These are phyloP conservation scores for Mortierella antarctica DNA, from an alignment of 192 early-diverging fungal species.

Conservation along the genomic window DNA sequence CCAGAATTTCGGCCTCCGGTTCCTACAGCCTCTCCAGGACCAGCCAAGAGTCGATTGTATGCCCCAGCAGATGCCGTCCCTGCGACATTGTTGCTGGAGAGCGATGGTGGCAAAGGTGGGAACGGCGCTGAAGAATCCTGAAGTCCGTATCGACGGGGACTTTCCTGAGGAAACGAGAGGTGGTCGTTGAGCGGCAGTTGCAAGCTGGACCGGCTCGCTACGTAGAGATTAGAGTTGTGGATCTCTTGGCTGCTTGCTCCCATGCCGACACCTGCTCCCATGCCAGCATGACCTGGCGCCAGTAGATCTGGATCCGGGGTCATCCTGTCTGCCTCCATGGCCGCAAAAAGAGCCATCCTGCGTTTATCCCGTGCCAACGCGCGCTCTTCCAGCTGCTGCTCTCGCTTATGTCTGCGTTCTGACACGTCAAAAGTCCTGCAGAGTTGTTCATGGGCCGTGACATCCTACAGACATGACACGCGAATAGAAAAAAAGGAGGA, in stretches of 20 bases:
- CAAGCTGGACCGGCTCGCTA: conserved; percentile 37
- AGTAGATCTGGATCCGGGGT: conserved; percentile 25
- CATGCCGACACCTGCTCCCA: conserved; percentile 29
- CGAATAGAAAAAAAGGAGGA: neutral
- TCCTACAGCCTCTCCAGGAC: neutral
- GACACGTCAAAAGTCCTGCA: conserved; percentile 50
- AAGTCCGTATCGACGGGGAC: conserved; percentile 30
- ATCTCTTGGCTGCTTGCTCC: conserved; percentile 25
- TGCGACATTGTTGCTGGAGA: neutral
- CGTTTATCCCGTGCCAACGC: conserved; percentile 35
- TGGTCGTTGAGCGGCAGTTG: conserved; percentile 44
- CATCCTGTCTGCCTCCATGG: conserved; percentile 25
- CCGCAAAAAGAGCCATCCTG: conserved; percentile 13
- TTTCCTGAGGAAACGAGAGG: conserved; percentile 43
- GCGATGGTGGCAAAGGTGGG: conserved; percentile 7
- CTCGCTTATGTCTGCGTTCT: conserved; percentile 39
- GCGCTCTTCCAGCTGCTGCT: conserved; percentile 30
- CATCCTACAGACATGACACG: conserved; percentile 28
- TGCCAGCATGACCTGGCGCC: conserved; percentile 10
- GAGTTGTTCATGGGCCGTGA: conserved; percentile 45
- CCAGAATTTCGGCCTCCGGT: conserved; percentile 2
- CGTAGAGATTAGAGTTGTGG: conserved; percentile 20
- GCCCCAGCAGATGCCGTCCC: neutral
- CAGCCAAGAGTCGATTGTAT: conserved; percentile 25
- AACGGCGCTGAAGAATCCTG: conserved; percentile 26